A percentile compares a stretch with the other conserved stretches of the same genome.
phyloP scores from a whole-genome alignment of 768 basidiomycete genomes.

The Russula vinacea region DNA sequence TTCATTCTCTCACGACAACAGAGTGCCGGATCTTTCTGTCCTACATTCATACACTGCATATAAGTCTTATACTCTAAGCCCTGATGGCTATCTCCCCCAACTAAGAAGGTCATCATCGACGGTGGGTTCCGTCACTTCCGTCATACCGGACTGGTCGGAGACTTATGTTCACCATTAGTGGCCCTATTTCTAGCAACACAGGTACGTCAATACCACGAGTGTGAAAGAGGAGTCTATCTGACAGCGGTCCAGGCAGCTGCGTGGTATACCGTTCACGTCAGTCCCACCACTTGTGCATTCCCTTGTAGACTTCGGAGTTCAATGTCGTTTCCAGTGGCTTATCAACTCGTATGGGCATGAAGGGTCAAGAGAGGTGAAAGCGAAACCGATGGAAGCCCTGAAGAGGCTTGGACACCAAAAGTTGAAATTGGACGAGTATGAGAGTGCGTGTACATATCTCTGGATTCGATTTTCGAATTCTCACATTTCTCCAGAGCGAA shows the following conservation, averaged over 20 bases:
- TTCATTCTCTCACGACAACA: not conserved
- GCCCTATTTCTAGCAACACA: conserved; percentile 50
- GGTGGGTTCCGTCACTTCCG: conserved; percentile 30
- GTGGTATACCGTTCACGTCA: conserved; percentile 70
- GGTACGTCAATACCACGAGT: conserved; percentile 36
- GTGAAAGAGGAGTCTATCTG: not conserved
- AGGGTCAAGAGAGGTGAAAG: conserved; percentile 57
- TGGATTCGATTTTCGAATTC: not conserved
- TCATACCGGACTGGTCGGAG: not conserved
- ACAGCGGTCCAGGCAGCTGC: conserved; percentile 58
- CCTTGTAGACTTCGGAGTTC: not conserved
- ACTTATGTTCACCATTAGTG: conserved; percentile 34
- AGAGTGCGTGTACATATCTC: conserved; percentile 52
- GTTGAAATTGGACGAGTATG: conserved; percentile 86
- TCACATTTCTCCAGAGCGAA: conserved; percentile 52
- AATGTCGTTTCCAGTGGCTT: conserved; percentile 52
- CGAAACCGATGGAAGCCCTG: conserved; percentile 67
- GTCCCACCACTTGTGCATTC: conserved; percentile 32
- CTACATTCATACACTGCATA: not conserved
- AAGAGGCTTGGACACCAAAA: conserved; percentile 67
- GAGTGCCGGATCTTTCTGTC: not conserved
- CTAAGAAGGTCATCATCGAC: conserved; percentile 34
- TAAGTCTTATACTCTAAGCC: not conserved
- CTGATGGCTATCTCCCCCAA: conserved; percentile 32
- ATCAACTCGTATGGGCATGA: conserved; percentile 49